Base-by-base conservation (phyloP, 805 yeast species). In the Saccharomycopsis sp. region DNA sequence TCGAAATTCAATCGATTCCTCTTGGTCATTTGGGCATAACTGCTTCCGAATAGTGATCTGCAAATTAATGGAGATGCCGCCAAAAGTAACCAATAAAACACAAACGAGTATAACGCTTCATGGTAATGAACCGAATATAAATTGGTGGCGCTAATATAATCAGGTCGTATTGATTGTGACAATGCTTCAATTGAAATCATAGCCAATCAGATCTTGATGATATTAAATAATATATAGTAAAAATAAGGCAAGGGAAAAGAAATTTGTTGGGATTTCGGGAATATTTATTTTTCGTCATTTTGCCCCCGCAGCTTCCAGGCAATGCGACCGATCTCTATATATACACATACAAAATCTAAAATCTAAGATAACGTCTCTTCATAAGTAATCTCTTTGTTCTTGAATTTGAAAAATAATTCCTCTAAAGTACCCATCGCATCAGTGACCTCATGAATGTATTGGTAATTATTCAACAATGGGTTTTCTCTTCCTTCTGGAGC, bases 1-100 rank as follows among this genome's bases (percentile, higher is more conserved):
- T 93, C 96, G 59, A 86, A 93, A 60, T 90, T 87, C 51, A 79
- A 55, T 58, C 71, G 74, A 33, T 72, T 68, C 54, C 75, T 75
- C 20, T 56, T 52, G 35, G 59, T 52, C 37, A 77, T 62, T 3
- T 60, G 54, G 4, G 72, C 71, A 63, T 88, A 88, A 47, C 68
- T 59, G 17, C 63, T 58, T 3, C 84, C 81, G 51, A 82, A 72
- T 21, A 77, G 29, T 14, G 51, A 28, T 2, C 65, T 69, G 48
- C 81, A 72, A 9, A 85, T 35, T 1, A 56, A 38, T 0, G 84
- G 81, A 1, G 87, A 74, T 1, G 73, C 44, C 7, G 63, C 52
- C 62, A 79, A 80, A 17, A 85, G 53, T 1, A 58, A 43, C 40
- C 72, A 70, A 66, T 88, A 93, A 55, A 85, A 71, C 17, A 72